Evolutionary conservation across 768 basidiomycete genomes (phyloP), one percentile per base, ranked within the genome.

Genomic region (Leccinum ochraceum): DNA sequence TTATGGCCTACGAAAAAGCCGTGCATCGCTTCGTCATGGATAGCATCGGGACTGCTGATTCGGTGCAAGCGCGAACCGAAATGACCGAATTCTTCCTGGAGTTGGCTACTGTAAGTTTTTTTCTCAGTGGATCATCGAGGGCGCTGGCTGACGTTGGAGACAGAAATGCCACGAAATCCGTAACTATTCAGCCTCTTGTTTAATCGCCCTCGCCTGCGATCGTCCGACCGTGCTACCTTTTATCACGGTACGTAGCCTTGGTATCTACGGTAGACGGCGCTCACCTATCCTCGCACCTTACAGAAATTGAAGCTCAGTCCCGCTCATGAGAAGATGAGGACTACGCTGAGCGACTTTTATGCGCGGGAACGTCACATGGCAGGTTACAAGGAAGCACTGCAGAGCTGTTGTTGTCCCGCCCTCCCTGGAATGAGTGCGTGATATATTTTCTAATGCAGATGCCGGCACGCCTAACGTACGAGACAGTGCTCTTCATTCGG

Each of bases 61-160:
- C 73, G 22, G 20, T 56, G 11, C 66, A 64, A 49, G 59, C 54
- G 48, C 74, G 69, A 36, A 61, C 48, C 10, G 63, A 68, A 49
- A 60, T 78, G 22, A 64, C 80, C 1, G 74, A 73, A 48, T 78
- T 82, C 61, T 81, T 82, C 76, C 52, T 82, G 26, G 79, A 82
- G 56, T 61, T 82, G 51, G 79, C 82, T 22, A 71, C 63, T 13
- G 82, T 84, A 60, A 59, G 66, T 39, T 26, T 52, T 28, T 54
- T 20, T 52, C n/a, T n/a, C 49, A 32, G 53, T 28, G 20, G 10
- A 59, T 13, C 20, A 11, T 39, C 1, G 42, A n/a, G 10, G 7
- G 13, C 30, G 13, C 13, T n/a, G 20, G 22, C 44, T 71, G 52
- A 65, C 54, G 17, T 28, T 14, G 4, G 8, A 46, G 3, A 62